Evolutionary conservation across 2,329 filamentous ascomycete species (phyloP), one percentile per base, ranked within the genome.

Genomic region (Neonectria neomacrospora): DNA sequence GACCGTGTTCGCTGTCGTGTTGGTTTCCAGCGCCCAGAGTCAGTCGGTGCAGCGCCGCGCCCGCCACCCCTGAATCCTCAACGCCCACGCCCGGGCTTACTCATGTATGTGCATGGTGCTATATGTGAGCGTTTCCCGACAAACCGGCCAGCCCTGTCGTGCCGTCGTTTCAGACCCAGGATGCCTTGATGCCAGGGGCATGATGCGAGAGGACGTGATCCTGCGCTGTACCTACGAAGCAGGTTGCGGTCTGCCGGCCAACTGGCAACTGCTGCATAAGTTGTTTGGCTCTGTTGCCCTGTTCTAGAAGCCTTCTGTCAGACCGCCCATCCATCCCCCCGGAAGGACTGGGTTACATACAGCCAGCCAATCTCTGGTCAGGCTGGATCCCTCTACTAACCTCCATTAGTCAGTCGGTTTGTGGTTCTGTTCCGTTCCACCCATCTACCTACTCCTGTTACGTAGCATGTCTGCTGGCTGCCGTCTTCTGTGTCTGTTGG

Each of bases 81-180:
- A 45, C 47, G 26, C 20, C 56, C 56, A 39, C 26, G 20, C 18
- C 37, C 32, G 32, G 26, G n/a, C n/a, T 12, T 11, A 52, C 30
- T 26, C 22, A 39, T 39, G 37, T 39, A 39, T 10, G 16, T 39
- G 37, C n/a, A n/a, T n/a, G n/a, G n/a, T n/a, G n/a, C n/a, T n/a
- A n/a, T n/a, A n/a, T n/a, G n/a, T n/a, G n/a, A n/a, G n/a, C 22
- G 11, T 48, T 48, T 63, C 55, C 55, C 50, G 57, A 50, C 55
- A 63, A 55, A 55, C 54, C 51, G 61, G 51, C 60, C 26, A 63
- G 23, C 55, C 61, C 52, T 63, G 61, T 55, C 51, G 44, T 55
- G 47, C 51, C 37, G 54, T 54, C 51, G 55, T 59, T 63, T 63
- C 55, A 59, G 51, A 48, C 42, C 41, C 48, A 41, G 51, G 34